These are phyloP conservation scores for Fusarium drepaniforme DNA, from an alignment of 2,329 filamentous ascomycete species.

Conservation along the genomic window DNA sequence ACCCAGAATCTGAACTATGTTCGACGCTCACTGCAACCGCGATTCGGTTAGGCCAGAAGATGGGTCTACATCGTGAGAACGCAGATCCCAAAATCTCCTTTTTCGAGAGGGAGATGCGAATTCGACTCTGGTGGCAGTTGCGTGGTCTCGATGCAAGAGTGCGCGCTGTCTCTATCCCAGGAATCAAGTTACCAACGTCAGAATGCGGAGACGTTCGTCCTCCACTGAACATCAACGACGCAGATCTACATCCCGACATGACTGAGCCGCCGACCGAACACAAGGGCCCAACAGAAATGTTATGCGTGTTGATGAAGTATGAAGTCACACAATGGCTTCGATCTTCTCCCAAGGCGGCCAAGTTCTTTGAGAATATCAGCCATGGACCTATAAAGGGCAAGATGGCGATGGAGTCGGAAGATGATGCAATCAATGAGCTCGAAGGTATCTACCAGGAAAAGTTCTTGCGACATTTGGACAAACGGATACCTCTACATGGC, in stretches of 20 bases:
- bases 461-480: slow-evolving; percentile 39
- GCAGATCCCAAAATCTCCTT: slow-evolving; percentile 26
- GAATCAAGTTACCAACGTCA: neutral
- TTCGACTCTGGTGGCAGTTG: slow-evolving; percentile 46
- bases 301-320: slow-evolving; percentile 52
- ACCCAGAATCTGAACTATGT: slow-evolving; percentile 46
- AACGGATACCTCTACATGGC: slow-evolving; percentile 41
- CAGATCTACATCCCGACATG: slow-evolving; percentile 64
- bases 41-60: slow-evolving; percentile 41
- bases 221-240: slow-evolving; percentile 69
- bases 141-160: slow-evolving; percentile 34
- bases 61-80: slow-evolving; percentile 37
- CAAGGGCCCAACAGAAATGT: slow-evolving; percentile 67
- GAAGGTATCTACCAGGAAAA: slow-evolving; percentile 42
- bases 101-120: slow-evolving; percentile 45
- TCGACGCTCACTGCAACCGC: slow-evolving; percentile 39
- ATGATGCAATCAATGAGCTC: slow-evolving; percentile 44
- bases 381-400: slow-evolving; percentile 13
- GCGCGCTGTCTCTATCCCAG: slow-evolving; percentile 6
- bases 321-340: slow-evolving; percentile 45
- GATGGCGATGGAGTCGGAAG: slow-evolving; percentile 20
- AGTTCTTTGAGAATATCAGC: slow-evolving; percentile 30
- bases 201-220: slow-evolving; percentile 45
- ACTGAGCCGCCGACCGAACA: slow-evolving; percentile 58
- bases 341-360: slow-evolving; percentile 35